Evolutionary conservation across 2,329 filamentous ascomycete genomes (phyloP), one percentile per base, ranked within the genome.

Genomic region (Fusarium longipes): DNA sequence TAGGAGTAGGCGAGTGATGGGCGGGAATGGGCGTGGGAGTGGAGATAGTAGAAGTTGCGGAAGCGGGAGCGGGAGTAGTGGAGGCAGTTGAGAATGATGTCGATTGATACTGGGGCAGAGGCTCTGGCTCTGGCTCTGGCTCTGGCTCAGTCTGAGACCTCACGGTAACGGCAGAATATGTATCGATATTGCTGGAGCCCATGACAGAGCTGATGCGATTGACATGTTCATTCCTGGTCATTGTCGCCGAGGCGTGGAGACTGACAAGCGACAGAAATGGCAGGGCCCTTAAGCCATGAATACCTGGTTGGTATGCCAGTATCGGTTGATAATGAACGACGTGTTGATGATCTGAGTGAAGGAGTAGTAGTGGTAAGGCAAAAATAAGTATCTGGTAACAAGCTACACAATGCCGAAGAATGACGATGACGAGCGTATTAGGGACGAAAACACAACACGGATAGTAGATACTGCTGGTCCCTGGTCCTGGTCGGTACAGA

Each of bases 141-240:
- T 14, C 36, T 24, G 38, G n/a, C 12, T 18, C n/a, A n/a, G 22
- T 24, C 27, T 40, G 50, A 18, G 39, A 53, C 78, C 84, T 88
- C 69, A 89, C 81, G 36, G 91, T 93, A 74, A 87, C 85, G 74
- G 84, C 85, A 64, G 89, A 91, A 72, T 86, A 85, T 79, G 85
- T 87, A 27, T 53, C 36, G 17, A 43, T 48, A 29, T 30, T 63
- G 29, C 25, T 89, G 66, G 70, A 73, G 73, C 74, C 77, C 72
- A 77, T 76, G 64, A 74, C 56, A 50, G 77, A 78, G 77, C 76
- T 78, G 84, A 90, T 86, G 80, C 88, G 89, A 79, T 83, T 83
- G 73, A 80, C 79, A 74, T 82, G 81, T 77, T 91, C 89, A 82
- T 89, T 86, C 79, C 85, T 87, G 80, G 88, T 87, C 90, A 92